phyloP scores from a whole-genome alignment of 1,139 yeast genomes.

The Taphrina betulina region DNA sequence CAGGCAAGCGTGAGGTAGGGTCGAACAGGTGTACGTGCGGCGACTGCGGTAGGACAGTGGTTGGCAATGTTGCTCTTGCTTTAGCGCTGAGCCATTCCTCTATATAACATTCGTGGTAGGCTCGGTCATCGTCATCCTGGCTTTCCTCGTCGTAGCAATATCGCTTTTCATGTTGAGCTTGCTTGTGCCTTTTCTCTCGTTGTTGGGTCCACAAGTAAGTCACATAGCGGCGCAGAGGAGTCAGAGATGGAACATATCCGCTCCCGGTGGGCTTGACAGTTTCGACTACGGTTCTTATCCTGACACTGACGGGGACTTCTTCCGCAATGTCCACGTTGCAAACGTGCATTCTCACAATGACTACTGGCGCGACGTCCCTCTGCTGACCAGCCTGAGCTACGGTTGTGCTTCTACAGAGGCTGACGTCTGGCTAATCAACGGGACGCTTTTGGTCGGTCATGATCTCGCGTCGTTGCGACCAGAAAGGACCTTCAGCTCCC shows the following conservation, averaged over 20 bases:
- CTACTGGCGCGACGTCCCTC: conserved; percentile 65
- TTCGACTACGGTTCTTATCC: conserved; percentile 30
- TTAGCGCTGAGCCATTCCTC: no score
- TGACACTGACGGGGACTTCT: conserved; percentile 9
- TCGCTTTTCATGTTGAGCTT: conserved; percentile 16
- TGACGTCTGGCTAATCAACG: conserved; percentile 59
- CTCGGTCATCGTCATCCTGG: conserved; percentile 11
- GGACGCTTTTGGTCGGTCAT: conserved; percentile 62
- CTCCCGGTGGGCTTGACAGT: not conserved
- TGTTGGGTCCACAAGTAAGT: not conserved
- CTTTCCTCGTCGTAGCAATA: conserved; percentile 4
- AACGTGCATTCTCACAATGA: conserved; percentile 69
- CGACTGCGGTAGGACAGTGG: no score
- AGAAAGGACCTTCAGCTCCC: conserved; percentile 50
- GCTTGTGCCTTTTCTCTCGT: conserved; percentile 6
- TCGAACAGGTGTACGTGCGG: no score
- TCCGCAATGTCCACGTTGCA: conserved; percentile 21
- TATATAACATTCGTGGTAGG: no score
- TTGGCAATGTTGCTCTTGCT: no score
- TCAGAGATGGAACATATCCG: conserved; percentile 1
- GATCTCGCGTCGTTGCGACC: conserved; percentile 52
- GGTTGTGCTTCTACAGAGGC: conserved; percentile 69
- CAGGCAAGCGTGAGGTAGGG: no score
- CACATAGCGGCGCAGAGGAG: not conserved
- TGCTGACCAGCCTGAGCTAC: conserved; percentile 58